Percentiles rank a stretch among this genome's conserved stretches.
phyloP scores from a whole-genome alignment of 2,329 filamentous ascomycete species.

The Fusarium sp. region DNA sequence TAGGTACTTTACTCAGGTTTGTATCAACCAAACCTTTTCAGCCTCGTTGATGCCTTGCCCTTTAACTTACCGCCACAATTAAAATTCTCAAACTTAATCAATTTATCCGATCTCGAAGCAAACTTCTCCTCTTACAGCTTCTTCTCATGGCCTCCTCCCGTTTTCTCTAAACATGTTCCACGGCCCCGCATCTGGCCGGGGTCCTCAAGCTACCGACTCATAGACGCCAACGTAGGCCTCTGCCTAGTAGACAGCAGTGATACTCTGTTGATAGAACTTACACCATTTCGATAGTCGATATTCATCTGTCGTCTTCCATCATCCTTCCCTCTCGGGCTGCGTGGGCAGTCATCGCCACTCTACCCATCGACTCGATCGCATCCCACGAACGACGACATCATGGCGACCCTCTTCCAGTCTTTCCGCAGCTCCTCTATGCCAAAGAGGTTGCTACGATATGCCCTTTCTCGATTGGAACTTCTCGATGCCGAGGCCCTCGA shows the following conservation, averaged over 20 bases:
- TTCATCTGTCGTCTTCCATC: slow-evolving; percentile 1
- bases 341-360: slow-evolving; percentile 32
- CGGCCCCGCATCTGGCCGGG: slow-evolving; percentile 48
- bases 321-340: slow-evolving; percentile 12
- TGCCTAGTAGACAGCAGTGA: slow-evolving; percentile 16
- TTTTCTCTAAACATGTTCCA: slow-evolving; percentile 46
- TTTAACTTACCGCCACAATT: slow-evolving; percentile 5
- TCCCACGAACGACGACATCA: slow-evolving; percentile 49
- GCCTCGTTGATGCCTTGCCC: not conserved
- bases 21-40: not conserved
- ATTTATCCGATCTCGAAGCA: not conserved
- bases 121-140: not conserved
- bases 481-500: slow-evolving; percentile 89
- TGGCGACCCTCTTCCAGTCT: slow-evolving; percentile 77
- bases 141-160: slow-evolving; percentile 34
- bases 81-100: not conserved
- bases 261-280: slow-evolving; percentile 16
- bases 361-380: slow-evolving; percentile 13
- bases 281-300: slow-evolving; percentile 6
- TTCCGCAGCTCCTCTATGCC: slow-evolving; percentile 78
- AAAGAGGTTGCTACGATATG: slow-evolving; percentile 89
- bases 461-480: slow-evolving; percentile 82
- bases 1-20: not conserved
- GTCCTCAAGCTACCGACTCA: slow-evolving; percentile 47
- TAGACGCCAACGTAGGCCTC: slow-evolving; percentile 31